A percentile compares a stretch with the other conserved stretches of the same genome.
These are phyloP conservation scores for Aspergillus haitiensis DNA, from an alignment of 495 filamentous ascomycete genomes.

Conservation along the genomic window DNA sequence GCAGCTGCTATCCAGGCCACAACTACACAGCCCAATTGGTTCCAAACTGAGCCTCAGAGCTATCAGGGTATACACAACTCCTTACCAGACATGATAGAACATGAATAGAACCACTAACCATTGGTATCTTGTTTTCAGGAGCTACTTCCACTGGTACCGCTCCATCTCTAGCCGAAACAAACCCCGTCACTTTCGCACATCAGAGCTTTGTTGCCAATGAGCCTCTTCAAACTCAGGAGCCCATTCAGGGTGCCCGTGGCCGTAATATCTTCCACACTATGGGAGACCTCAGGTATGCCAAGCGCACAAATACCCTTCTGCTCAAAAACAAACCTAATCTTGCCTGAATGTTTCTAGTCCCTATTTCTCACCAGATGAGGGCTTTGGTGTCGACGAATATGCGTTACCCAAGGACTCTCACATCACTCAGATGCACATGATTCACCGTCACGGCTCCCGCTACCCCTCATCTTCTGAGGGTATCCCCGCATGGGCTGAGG, in stretches of 20 bases:
- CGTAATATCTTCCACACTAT: slow-evolving; percentile 57
- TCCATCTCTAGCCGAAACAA: slow-evolving; percentile 58
- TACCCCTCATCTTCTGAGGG: slow-evolving; percentile 39
- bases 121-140: background rate
- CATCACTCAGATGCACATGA: slow-evolving; percentile 54
- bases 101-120: too few species aligned
- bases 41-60: too few species aligned
- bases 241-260: slow-evolving; percentile 51
- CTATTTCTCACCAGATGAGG: slow-evolving; percentile 31
- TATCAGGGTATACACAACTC: background rate
- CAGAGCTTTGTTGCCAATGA: slow-evolving; percentile 53
- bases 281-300: slow-evolving; percentile 43
- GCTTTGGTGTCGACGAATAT: slow-evolving; percentile 58
- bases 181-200: slow-evolving; percentile 50
- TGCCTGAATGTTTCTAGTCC: slow-evolving; percentile 14
- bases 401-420: slow-evolving; percentile 54
- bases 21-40: too few species aligned
- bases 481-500: slow-evolving; percentile 27
- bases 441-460: slow-evolving; percentile 46
- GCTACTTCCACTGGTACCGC: slow-evolving; percentile 30
- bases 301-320: background rate
- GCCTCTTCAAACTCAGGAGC: slow-evolving; percentile 58
- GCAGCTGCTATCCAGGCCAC: too few species aligned
- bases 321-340: too few species aligned
- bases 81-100: background rate